Evolutionary conservation across 805 yeast species (phyloP), one percentile per base, ranked within the genome.

Genomic region (Lipomyces starkeyi): DNA sequence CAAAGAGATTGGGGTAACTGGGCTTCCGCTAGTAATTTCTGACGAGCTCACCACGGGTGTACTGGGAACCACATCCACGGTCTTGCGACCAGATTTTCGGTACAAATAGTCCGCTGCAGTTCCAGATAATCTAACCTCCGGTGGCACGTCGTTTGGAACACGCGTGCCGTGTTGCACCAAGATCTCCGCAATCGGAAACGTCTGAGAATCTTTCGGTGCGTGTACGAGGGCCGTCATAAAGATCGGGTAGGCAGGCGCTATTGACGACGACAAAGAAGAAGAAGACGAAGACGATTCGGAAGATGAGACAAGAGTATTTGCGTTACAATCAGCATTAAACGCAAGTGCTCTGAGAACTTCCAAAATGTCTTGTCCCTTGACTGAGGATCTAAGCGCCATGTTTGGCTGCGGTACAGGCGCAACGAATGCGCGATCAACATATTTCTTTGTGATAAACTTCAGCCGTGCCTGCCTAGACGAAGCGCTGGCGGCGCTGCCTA

Each of bases 391-490:
- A 57, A 81, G 72, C 22, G 71, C 75, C 8, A 76, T 69, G 58
- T 77, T 78, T 6, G 82, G 81, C 29, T 77, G 67, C 52, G 74
- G 73, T n/a, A 58, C 37, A 1, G 65, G 57, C 6, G 58, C 70
- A 13, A 84, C 79, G 74, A 77, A 93, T 54, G 78, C 80, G 76
- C 85, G 86, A 3, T 78, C 79, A 32, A 82, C 81, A 75, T 93
- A 93, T 78, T 93, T 93, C 55, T 84, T 81, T 7, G 83, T 83
- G 59, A 91, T 88, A 74, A 84, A 92, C n/a, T 77, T 76, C 40
- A 85, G 79, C 60, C 67, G 58, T 25, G 67, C 63, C 52, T 66
- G 69, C 22, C 64, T 53, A 14, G 58, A 59, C 3, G 63, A 58
- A n/a, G 63, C 97, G 80, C 47, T 83, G 83, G 14, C 80, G 83